Percentiles rank a stretch among this genome's conserved stretches.
Evolutionary conservation across 257 asterid genomes (phyloP).

Genomic region (Jasminum sambac): DNA sequence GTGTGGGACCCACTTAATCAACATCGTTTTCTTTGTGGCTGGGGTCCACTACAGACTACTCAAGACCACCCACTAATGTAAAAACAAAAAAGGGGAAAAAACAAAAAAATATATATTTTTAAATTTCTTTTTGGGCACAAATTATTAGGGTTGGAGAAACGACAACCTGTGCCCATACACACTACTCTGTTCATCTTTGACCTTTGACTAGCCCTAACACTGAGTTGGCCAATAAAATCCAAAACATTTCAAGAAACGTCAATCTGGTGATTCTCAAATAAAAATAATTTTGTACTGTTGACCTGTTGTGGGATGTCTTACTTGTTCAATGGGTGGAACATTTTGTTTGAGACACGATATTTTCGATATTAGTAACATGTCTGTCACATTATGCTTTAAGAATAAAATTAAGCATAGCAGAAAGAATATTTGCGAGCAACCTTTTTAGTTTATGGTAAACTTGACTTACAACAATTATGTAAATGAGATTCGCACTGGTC

Average conservation of each 20-base stretch:
- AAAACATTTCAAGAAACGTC: conserved; percentile 6
- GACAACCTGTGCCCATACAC: conserved; percentile 29
- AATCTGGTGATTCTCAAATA: neutral
- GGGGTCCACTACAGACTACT: neutral
- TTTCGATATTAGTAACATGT: neutral
- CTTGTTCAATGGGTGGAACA: neutral
- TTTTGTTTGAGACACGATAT: neutral
- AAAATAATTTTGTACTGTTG: neutral
- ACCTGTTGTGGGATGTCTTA: neutral
- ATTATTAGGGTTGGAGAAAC: conserved; percentile 8
- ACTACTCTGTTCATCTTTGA: conserved; percentile 32
- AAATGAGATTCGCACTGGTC: neutral
- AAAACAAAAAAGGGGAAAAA: neutral
- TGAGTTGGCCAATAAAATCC: neutral
- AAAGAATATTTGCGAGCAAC: no score
- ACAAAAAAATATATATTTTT: no score
- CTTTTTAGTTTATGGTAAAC: no score
- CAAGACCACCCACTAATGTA: neutral
- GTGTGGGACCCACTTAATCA: conserved; percentile 31
- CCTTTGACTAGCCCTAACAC: conserved; percentile 29
- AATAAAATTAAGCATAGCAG: neutral
- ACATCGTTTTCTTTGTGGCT: conserved; percentile 25
- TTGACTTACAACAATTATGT: neutral
- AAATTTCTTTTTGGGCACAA: neutral
- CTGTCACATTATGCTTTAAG: neutral